Percentiles rank a stretch among this genome's conserved stretches.
These are phyloP conservation scores for Tubosaeta brunneosetosa DNA, from an alignment of 768 basidiomycete genomes.

Conservation along the genomic window DNA sequence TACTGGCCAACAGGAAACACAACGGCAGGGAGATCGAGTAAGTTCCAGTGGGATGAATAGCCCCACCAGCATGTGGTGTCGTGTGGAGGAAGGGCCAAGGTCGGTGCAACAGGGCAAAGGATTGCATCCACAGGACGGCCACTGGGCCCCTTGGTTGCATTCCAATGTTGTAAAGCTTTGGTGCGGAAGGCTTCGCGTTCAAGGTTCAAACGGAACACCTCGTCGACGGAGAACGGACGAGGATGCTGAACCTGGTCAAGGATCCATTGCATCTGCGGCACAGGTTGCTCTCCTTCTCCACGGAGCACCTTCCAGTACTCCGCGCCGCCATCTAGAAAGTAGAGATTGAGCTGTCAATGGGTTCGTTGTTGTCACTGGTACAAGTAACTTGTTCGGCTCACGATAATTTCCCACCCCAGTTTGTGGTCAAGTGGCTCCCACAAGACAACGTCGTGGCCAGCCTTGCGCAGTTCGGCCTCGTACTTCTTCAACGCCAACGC, in stretches of 20 bases:
- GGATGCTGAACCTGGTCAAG: constrained; percentile 37
- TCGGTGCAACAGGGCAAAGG: constrained; percentile 43
- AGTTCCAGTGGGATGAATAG: constrained; percentile 51
- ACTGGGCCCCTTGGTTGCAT: constrained; percentile 31
- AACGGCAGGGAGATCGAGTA: constrained; percentile 45
- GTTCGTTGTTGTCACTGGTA: not conserved
- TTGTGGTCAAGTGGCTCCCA: constrained; percentile 45
- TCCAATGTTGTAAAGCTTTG: constrained; percentile 42
- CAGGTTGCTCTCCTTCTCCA: constrained; percentile 31
- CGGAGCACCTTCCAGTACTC: constrained; percentile 40
- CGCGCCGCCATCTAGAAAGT: constrained; percentile 45
- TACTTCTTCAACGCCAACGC: constrained; percentile 36
- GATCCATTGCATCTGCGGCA: constrained; percentile 44
- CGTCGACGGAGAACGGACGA: constrained; percentile 35
- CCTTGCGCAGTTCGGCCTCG: constrained; percentile 36
- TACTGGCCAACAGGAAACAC: constrained; percentile 44
- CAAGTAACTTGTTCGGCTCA: constrained; percentile 14
- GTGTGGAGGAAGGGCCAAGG: constrained; percentile 46
- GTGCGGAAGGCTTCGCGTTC: constrained; percentile 41
- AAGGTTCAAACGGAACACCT: constrained; percentile 43
- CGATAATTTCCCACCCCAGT: constrained; percentile 44
- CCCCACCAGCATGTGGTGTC: constrained; percentile 46
- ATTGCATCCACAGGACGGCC: constrained; percentile 46
- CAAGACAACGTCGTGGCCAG: constrained; percentile 49
- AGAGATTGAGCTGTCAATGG: constrained; percentile 36